Base-by-base conservation (phyloP, 352 stramenopile genomes). In the Thraustochytrium sp. region DNA sequence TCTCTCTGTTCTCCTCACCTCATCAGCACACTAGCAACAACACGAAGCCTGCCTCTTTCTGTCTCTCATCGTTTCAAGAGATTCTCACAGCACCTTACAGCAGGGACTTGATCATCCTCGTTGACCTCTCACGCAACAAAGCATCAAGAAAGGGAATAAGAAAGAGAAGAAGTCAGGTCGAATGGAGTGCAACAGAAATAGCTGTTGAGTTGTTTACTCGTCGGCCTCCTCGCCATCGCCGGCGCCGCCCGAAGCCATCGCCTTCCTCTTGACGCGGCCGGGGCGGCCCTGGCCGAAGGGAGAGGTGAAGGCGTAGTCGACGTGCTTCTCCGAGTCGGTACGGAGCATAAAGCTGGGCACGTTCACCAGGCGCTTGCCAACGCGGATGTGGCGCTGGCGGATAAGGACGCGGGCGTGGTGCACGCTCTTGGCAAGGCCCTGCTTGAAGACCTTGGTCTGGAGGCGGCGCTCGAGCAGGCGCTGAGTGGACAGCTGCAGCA, bases 321-420 rank as follows among this genome's bases (percentile, higher is more conserved):
- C 99, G 94, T 99, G 96, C 91, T 99, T 99, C 90, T 99, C 96
- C 74, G 93, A 98, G 90, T 98, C 93, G 82, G 97, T 95, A 85
- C 96, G 94, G 34, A 99, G 96, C 84, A 99, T 96, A 93, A 99
- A 99, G 56, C 94, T 98, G 29, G 97, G 96, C 34, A 99, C 94
- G 89, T 99, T 98, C 51, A 99, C 97, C 62, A 99, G 90, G 89
- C 99, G 96, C 87, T 97, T 97, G 89, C 96, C 96, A 80, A 99
- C 97, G 84, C 96, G 62, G 89, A 99, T 99, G 94, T 99, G 97
- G 88, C 97, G 93, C 90, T 99, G 96, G 86, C 97, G 95, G 92
- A 99, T 99, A 59, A 99, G 91, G 85, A 99, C 96, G 89, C 97
- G 96, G 44, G 97, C 97, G 89, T 99, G 96, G 92, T 99, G 97